Percentiles rank a stretch among this genome's conserved stretches.
Conservation (phyloP, 805 yeast species). For the Jamesozyma jinghongensis region DNA sequence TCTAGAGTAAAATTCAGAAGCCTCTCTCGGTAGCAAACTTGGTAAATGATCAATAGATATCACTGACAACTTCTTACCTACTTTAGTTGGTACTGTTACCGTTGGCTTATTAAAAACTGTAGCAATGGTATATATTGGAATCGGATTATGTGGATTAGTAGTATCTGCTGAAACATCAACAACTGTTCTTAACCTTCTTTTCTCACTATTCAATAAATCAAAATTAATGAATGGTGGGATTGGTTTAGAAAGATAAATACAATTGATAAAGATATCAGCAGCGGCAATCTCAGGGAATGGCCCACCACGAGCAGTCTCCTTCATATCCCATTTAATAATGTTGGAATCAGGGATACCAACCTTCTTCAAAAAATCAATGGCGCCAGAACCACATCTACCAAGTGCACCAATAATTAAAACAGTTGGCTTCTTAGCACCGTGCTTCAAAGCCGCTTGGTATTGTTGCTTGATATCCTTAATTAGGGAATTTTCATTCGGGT, state of each 20-base stretch:
- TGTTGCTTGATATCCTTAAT: conserved; percentile 58
- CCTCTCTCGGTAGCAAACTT: conserved; percentile 89
- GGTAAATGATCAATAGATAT: conserved; percentile 95
- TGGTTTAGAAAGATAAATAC: conserved; percentile 88
- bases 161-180: conserved; percentile 99
- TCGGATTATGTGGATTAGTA: conserved; percentile 95
- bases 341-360: conserved; percentile 82
- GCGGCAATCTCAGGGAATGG: conserved; percentile 87
- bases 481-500: conserved; percentile 67
- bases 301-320: conserved; percentile 93
- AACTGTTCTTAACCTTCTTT: conserved; percentile 78
- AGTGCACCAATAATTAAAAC: conserved; percentile 91
- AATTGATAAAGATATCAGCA: conserved; percentile 86
- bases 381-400: conserved; percentile 98
- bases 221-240: conserved; percentile 82
- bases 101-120: conserved; percentile 90
- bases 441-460: conserved; percentile 48
- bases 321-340: conserved; percentile 89
- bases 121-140: conserved; percentile 85
- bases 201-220: conserved; percentile 52
- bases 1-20: conserved; percentile 80
- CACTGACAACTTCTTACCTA: conserved; percentile 82
- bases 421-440: conserved; percentile 60
- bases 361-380: conserved; percentile 70
- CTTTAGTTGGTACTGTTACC: conserved; percentile 65